phyloP scores from a whole-genome alignment of 2,329 filamentous ascomycete species.

The Cytospora leucostoma region DNA sequence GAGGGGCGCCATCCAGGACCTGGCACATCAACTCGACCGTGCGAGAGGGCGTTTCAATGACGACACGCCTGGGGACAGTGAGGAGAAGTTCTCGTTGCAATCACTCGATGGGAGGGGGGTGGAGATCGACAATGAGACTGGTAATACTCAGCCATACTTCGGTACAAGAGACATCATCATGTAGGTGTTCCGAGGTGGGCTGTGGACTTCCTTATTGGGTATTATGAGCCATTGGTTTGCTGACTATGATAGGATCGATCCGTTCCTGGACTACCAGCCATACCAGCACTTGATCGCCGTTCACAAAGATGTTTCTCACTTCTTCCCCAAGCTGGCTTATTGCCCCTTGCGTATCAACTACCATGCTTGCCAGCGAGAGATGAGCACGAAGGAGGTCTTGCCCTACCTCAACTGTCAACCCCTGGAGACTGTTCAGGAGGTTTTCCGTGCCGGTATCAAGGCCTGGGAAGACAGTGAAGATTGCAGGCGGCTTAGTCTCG shows the following conservation, averaged over 20 bases:
- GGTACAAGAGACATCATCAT: not conserved
- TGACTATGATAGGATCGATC: not conserved
- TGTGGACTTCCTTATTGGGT: too few relatives aligned
- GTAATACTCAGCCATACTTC: not conserved
- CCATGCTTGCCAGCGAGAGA: not conserved
- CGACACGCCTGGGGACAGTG: rapidly evolving
- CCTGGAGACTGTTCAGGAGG: not conserved
- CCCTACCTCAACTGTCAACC: not conserved
- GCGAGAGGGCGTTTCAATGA: not conserved
- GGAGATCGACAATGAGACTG: not conserved
- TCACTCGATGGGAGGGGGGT: not conserved
- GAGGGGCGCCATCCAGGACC: not conserved
- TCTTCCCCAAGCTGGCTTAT: not conserved
- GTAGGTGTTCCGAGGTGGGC: not conserved
- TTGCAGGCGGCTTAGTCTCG: not conserved
- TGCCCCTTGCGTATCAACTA: not conserved
- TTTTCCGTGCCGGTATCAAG: not conserved
- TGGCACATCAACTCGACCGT: not conserved
- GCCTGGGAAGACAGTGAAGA: not conserved
- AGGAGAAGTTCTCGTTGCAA: not conserved
- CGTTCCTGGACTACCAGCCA: not conserved
- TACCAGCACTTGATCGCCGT: not conserved
- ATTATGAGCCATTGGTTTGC: not conserved
- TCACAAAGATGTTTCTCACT: not conserved
- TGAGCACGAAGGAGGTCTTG: not conserved